Evolutionary conservation across 441 rosid species (phyloP), one percentile per base, ranked within the genome.

Genomic region (Brassica hybrid): DNA sequence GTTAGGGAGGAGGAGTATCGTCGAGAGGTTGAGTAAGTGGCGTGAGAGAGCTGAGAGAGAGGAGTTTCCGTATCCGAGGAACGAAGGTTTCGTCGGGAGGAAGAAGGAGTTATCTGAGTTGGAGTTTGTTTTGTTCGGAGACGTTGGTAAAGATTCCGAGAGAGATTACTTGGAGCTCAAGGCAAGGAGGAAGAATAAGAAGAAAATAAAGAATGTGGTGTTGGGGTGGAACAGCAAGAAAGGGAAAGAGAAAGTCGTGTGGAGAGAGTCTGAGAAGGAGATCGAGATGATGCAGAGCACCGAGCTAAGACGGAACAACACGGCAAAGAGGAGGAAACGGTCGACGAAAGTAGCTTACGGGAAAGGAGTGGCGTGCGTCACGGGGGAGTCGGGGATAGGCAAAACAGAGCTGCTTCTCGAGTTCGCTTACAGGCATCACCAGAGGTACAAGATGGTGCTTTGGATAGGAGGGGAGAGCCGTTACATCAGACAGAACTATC

Each of bases 251-350:
- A 94, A 93, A 12, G 89, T 93, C 11, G 85, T 86, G 69, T 95
- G 99, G 99, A 95, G 88, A 83, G 99, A 91, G 84, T 91, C 95
- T 0, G 99, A 93, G 50, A 93, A 88, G 81, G 99, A 95, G 82
- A 95, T 95, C 1, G 99, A 95, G 84, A 95, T 95, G 96, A 95
- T 95, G 96, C 89, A 83, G 65, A 83, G 85, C 67, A 72, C 74
- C 3, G 90, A 83, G 13, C 41, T 82, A 65, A 89, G 85, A 6
- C 81, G 85, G 32, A 83, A 75, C 74, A 7, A 52, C 17, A 6
- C 14, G 6, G 7, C 41, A 7, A 45, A 16, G 5, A 87, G 86
- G 80, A 93, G 94, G 62, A 91, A 84, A 85, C 83, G 89, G 69
- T 85, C 98, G 2, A 78, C 78, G 7, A 93, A 90, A 76, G 65